A percentile compares a stretch with the other conserved stretches of the same genome.
phyloP scores from a whole-genome alignment of 495 filamentous ascomycete species.

The Penicillium simplicissimum region DNA sequence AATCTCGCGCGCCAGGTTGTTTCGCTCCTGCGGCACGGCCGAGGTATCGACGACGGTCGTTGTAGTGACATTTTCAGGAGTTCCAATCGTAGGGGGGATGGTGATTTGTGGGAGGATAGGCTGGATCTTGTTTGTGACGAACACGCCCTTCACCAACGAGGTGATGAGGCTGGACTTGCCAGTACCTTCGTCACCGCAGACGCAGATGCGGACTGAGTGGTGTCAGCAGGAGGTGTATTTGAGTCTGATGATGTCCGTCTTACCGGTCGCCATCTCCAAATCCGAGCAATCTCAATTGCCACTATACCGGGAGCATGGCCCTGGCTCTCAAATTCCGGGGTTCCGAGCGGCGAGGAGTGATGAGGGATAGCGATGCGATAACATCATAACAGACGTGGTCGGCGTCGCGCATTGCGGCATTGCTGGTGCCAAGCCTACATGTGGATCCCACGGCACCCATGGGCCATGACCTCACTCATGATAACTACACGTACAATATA shows the following conservation, averaged over 20 bases:
- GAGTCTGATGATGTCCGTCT: background rate
- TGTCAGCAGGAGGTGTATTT: constrained; percentile 15
- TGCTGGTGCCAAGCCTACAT: constrained; percentile 1
- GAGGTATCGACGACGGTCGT: constrained; percentile 97
- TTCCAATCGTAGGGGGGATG: constrained; percentile 82
- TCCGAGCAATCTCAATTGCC: background rate
- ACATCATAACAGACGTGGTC: background rate
- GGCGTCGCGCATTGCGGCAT: background rate
- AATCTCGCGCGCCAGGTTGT: constrained; percentile 85
- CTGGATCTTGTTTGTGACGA: constrained; percentile 91
- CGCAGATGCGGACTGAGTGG: constrained; percentile 79
- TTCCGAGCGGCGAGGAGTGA: background rate
- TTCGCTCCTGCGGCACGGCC: constrained; percentile 88
- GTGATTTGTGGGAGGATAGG: constrained; percentile 91
- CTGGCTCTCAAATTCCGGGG: background rate
- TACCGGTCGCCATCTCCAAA: constrained; percentile 41
- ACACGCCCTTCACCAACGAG: constrained; percentile 86
- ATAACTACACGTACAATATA: background rate
- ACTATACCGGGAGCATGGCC: constrained; percentile 8
- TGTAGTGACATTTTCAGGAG: constrained; percentile 91
- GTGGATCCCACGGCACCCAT: constrained; percentile 4
- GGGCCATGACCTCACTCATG: constrained; percentile 1
- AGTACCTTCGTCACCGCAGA: constrained; percentile 88
- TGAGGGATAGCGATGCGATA: constrained; percentile 1
- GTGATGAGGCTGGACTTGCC: constrained; percentile 58